Conservation (phyloP, 495 filamentous ascomycete genomes). For the Hyaloscypha finlandica region DNA sequence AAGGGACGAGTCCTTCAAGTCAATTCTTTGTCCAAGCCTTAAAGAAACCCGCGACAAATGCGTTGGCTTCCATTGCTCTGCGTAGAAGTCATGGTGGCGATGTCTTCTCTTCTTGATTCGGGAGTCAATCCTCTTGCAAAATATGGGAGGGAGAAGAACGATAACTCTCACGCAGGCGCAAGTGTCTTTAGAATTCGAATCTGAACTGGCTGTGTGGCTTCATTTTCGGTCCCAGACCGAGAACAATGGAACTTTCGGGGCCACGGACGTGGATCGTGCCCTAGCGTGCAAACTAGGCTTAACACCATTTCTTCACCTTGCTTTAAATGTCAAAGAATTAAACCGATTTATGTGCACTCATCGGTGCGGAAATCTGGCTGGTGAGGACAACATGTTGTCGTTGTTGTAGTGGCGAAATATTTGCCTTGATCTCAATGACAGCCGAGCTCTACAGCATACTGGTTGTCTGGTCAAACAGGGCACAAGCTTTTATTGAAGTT, state of each 20-base stretch:
- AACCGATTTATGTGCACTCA: background rate
- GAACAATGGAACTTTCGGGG: background rate
- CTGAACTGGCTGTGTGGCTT: background rate
- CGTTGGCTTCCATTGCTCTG: slow-evolving; percentile 10
- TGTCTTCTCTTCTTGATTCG: slow-evolving; percentile 2
- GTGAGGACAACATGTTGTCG: too few relatives aligned
- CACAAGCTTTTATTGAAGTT: too few relatives aligned
- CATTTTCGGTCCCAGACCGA: background rate
- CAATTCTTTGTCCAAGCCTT: slow-evolving; percentile 10
- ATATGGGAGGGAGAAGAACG: slow-evolving; percentile 4
- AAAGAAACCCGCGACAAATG: slow-evolving; percentile 18
- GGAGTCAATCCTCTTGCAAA: background rate
- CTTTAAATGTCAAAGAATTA: background rate
- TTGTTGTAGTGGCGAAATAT: too few relatives aligned
- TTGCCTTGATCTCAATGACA: too few relatives aligned
- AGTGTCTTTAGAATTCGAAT: background rate
- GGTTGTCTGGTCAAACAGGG: too few relatives aligned
- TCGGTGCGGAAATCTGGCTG: background rate
- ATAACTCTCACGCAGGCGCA: background rate
- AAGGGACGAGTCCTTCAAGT: background rate
- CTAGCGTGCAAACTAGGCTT: background rate
- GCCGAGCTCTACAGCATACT: too few relatives aligned
- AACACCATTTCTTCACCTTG: background rate
- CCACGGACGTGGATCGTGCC: background rate
- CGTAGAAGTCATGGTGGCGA: slow-evolving; percentile 21